These are phyloP conservation scores for Plasmodium adleri DNA, from an alignment of 169 alveolate species.

Conservation along the genomic window DNA sequence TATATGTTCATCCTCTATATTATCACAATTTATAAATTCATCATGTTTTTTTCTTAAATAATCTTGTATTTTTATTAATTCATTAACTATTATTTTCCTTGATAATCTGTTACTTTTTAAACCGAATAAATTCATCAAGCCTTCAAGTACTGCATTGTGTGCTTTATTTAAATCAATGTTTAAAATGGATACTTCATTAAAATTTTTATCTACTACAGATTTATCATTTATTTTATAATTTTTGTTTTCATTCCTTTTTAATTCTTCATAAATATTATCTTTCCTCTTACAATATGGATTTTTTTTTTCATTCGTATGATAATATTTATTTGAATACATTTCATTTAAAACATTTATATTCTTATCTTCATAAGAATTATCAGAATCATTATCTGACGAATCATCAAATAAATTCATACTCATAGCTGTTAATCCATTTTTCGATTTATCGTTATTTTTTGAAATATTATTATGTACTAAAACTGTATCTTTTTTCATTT, in stretches of 20 bases:
- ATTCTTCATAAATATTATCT: too few species aligned
- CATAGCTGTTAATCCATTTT: too few species aligned
- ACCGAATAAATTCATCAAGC: conserved; percentile 57
- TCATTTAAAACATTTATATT: too few species aligned
- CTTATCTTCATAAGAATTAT: too few species aligned
- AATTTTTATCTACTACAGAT: conserved; percentile 3
- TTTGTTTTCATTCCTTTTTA: background rate
- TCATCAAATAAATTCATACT: too few species aligned
- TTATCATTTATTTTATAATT: background rate
- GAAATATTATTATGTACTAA: too few species aligned
- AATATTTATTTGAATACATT: too few species aligned
- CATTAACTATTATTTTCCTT: conserved; percentile 40
- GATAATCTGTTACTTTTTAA: conserved; percentile 41
- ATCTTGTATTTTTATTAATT: conserved; percentile 42
- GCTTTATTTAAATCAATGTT: conserved; percentile 44
- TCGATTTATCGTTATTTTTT: too few species aligned
- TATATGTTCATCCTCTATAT: background rate
- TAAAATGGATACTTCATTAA: conserved; percentile 34
- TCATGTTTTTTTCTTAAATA: conserved; percentile 19
- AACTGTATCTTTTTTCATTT: too few species aligned
- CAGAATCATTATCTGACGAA: too few species aligned
- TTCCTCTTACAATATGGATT: too few species aligned
- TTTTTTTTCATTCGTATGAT: too few species aligned
- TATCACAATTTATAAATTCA: background rate
- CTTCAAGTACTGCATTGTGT: conserved; percentile 37